Evolutionary conservation across 2,329 filamentous ascomycete species (phyloP).

Genomic region (Sclerotinia trifoliorum): DNA sequence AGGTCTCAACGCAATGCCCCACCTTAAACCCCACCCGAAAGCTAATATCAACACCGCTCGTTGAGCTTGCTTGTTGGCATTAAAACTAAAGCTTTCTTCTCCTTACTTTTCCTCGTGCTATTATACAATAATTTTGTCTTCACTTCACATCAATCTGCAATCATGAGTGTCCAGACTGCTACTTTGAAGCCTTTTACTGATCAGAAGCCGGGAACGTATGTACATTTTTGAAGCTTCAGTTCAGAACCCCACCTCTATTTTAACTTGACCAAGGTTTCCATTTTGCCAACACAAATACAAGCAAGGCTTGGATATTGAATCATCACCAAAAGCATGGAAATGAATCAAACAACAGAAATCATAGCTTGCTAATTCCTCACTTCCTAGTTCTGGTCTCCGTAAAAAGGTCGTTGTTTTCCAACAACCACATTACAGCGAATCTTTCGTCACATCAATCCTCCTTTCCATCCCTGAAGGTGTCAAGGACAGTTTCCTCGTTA

Average conservation of each 20-base stretch:
- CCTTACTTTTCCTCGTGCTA: background rate
- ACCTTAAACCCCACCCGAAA: background rate
- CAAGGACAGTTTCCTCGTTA: conserved; percentile 80
- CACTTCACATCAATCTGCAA: conserved; percentile 35
- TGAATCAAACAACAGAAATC: no score
- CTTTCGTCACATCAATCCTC: conserved; percentile 91
- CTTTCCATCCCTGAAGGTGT: conserved; percentile 94
- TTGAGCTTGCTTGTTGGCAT: conserved; percentile 17
- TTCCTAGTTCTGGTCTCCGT: conserved; percentile 82
- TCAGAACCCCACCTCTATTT: background rate
- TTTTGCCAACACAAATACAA: background rate
- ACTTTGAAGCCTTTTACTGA: conserved; percentile 83
- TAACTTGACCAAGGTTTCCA: background rate
- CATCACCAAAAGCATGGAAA: background rate
- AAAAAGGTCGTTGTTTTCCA: conserved; percentile 99
- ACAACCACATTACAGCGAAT: conserved; percentile 90
- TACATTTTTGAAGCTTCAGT: conserved; percentile 41
- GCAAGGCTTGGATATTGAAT: background rate
- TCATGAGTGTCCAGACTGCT: conserved; percentile 77
- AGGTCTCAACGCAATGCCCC: conserved; percentile 10
- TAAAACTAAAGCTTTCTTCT: background rate
- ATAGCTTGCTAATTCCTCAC: conserved; percentile 23
- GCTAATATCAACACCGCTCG: conserved; percentile 16
- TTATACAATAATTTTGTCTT: background rate
- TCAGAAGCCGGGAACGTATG: conserved; percentile 99